These are phyloP conservation scores for Pichia sp. DNA, from an alignment of 1,139 yeast genomes.

Conservation along the genomic window DNA sequence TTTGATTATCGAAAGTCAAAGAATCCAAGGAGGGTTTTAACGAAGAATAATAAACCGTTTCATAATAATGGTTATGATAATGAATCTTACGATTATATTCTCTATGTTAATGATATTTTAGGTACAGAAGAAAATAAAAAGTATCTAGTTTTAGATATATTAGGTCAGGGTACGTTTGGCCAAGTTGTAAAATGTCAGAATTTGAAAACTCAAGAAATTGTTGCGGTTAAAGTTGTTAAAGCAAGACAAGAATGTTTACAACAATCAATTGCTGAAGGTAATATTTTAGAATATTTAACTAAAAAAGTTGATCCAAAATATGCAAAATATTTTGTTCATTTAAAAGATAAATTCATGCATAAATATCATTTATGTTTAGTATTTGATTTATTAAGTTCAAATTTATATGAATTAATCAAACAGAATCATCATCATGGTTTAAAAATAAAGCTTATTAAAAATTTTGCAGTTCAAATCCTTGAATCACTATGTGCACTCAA, in stretches of 20 bases:
- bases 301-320: slow-evolving; percentile 61
- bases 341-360: slow-evolving; percentile 87
- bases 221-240: slow-evolving; percentile 92
- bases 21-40: slow-evolving; percentile 85
- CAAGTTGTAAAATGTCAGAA: slow-evolving; percentile 98
- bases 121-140: slow-evolving; percentile 85
- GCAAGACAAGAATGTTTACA: slow-evolving; percentile 87
- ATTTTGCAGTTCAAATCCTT: slow-evolving; percentile 71
- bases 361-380: slow-evolving; percentile 89
- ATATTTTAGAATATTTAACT: slow-evolving; percentile 75
- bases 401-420: slow-evolving; percentile 81
- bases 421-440: slow-evolving; percentile 94
- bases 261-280: slow-evolving; percentile 88
- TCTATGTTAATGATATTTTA: slow-evolving; percentile 87
- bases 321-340: slow-evolving; percentile 66
- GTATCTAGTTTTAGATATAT: slow-evolving; percentile 78
- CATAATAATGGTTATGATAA: slow-evolving; percentile 84
- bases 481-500: slow-evolving; percentile 77
- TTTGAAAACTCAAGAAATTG: slow-evolving; percentile 76
- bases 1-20: slow-evolving; percentile 79
- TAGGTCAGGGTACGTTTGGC: slow-evolving; percentile 97
- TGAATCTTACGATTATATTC: slow-evolving; percentile 80
- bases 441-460: slow-evolving; percentile 70
- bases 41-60: slow-evolving; percentile 85
- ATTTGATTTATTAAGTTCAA: slow-evolving; percentile 82